These are phyloP conservation scores for Pittosporum tobira DNA, from an alignment of 129 eudicot species.

Conservation along the genomic window DNA sequence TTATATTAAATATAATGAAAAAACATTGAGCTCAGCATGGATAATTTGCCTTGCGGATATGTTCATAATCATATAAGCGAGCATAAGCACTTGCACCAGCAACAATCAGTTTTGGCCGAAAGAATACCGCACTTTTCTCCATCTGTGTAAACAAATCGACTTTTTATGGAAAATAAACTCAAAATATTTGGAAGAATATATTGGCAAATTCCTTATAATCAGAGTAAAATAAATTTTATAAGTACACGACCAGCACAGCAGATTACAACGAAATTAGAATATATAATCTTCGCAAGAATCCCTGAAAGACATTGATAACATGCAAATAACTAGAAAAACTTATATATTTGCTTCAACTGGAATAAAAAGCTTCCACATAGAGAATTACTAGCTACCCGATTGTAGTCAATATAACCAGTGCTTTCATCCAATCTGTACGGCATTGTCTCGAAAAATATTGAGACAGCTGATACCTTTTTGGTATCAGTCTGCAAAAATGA, in stretches of 20 bases:
- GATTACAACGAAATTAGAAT: not conserved
- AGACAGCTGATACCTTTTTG: slow-evolving; percentile 87
- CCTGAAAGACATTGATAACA: not conserved
- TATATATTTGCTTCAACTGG: not conserved
- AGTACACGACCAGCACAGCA: not conserved
- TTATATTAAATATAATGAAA: not conserved
- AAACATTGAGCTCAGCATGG: not conserved
- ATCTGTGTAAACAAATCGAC: slow-evolving; percentile 37
- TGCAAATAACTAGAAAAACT: not conserved
- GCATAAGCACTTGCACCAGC: slow-evolving; percentile 99
- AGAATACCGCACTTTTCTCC: slow-evolving; percentile 84
- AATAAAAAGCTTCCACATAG: not conserved
- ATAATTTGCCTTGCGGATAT: slow-evolving; percentile 65
- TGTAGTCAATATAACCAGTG: slow-evolving; percentile 90
- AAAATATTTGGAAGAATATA: not conserved
- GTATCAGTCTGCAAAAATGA: slow-evolving; percentile 70
- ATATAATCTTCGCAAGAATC: not conserved
- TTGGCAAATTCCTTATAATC: slow-evolving; percentile 2
- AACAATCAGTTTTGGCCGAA: slow-evolving; percentile 79
- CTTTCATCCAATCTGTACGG: slow-evolving; percentile 83
- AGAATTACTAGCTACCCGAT: slow-evolving; percentile 46
- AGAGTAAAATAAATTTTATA: not conserved
- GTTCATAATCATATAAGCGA: slow-evolving; percentile 79
- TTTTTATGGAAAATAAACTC: not conserved
- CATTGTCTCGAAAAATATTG: slow-evolving; percentile 92